These are phyloP conservation scores for Botrytis fabae DNA, from an alignment of 2,329 filamentous ascomycete species.

Conservation along the genomic window DNA sequence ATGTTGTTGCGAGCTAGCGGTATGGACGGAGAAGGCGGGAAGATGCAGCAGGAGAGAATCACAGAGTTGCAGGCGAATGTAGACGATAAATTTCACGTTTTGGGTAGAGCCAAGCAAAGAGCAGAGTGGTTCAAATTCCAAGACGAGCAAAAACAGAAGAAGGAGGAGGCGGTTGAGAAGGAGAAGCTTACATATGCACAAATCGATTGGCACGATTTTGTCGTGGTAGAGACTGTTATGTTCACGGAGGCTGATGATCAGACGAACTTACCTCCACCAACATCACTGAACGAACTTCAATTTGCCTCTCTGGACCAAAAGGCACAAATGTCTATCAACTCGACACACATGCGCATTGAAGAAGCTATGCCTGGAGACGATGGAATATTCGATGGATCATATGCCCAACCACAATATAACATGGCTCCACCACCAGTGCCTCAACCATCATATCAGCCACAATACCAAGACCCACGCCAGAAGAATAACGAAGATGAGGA, in stretches of 20 bases:
- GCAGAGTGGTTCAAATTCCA: constrained; percentile 86
- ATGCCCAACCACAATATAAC: constrained; percentile 45
- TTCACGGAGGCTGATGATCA: constrained; percentile 89
- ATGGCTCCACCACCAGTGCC: constrained; percentile 44
- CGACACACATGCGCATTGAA: constrained; percentile 78
- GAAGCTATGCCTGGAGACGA: constrained; percentile 88
- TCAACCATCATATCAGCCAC: constrained; percentile 41
- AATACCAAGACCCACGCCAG: constrained; percentile 37
- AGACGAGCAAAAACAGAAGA: constrained; percentile 81
- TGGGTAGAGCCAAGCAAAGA: constrained; percentile 79
- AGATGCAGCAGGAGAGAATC: constrained; percentile 70
- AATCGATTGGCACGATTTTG: constrained; percentile 98
- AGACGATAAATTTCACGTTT: constrained; percentile 74
- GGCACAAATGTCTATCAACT: constrained; percentile 81
- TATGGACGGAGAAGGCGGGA: constrained; percentile 60
- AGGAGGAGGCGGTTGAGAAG: constrained; percentile 82
- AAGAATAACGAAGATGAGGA: constrained; percentile 51
- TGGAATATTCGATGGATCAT: constrained; percentile 57
- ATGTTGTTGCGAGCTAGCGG: constrained; percentile 69
- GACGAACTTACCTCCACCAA: constrained; percentile 82
- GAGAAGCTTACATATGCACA: constrained; percentile 75
- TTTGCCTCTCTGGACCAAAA: constrained; percentile 94
- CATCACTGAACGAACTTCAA: constrained; percentile 86
- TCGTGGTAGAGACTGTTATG: constrained; percentile 89
- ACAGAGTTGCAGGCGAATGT: constrained; percentile 73